Base-by-base conservation (phyloP, 495 filamentous ascomycete species). In the Podospora anserina region DNA sequence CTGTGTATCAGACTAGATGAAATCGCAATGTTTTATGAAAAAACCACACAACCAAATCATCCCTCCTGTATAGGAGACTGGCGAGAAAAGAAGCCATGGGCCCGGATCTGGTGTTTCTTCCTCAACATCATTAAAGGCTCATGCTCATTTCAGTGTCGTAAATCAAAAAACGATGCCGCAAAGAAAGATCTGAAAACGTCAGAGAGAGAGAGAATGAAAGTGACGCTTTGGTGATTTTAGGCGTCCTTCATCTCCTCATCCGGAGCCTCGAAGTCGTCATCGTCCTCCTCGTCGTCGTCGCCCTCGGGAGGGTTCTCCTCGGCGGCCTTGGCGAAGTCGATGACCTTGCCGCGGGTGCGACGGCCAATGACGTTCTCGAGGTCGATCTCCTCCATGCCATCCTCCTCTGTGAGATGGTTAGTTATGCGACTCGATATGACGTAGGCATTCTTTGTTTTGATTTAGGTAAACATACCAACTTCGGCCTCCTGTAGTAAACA, bases 301-400 rank as follows among this genome's bases (percentile, higher is more conserved):
- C 90, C 91, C 56, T 88, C 86, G 53, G 83, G 83, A 15, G 88
- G 89, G 63, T 85, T 83, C 76, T 88, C 85, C 72, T 87, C 79
- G n/a, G 89, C 90, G 11, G 91, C 91, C 78, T 93, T 90, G 71
- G 88, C 89, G 77, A 89, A 96, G 82, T 96, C 89, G 70, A 96
- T 92, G 76, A 90, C 90, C 57, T 80, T 81, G 71, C 91, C 90
- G 71, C 95, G 94, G 54, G 95, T 99, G 78, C 95, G 94, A 56
- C 90, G 86, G 75, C 91, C 91, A 75, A 98, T 88, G 81, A 98
- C 97, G 84, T 97, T 97, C 71, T 86, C 85, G 53, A 86, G 79
- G 76, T 96, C 92, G 78, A 98, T 96, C 78, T 93, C 93, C 77
- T 93, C 91, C 82, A 97, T 88, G 79, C 91, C 89, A 73, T 95